Evolutionary conservation across 2,329 filamentous ascomycete species (phyloP).

Genomic region (Dactylellina haptotyla): DNA sequence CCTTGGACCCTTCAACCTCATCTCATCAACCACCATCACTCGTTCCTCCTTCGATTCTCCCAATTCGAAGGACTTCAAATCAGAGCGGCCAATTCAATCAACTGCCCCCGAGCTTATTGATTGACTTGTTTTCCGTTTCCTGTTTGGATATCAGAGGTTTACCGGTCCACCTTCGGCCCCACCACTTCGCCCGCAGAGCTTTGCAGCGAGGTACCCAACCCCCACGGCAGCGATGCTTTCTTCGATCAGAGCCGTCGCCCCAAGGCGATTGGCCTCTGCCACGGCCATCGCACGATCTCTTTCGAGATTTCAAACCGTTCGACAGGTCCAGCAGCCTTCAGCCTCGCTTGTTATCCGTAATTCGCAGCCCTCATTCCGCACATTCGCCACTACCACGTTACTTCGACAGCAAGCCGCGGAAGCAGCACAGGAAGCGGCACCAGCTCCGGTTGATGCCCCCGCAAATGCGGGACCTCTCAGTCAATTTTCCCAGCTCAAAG

Average conservation of each 20-base stretch:
- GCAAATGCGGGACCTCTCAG: neutral
- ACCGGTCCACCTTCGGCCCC: no score
- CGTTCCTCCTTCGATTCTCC: neutral
- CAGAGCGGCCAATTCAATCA: no score
- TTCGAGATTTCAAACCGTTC: neutral
- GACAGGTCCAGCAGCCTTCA: neutral
- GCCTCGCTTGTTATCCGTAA: constrained; percentile 11
- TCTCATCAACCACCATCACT: neutral
- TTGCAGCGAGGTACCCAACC: neutral
- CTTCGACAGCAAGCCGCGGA: constrained; percentile 30
- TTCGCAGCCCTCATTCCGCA: constrained; percentile 18
- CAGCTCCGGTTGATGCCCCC: neutral
- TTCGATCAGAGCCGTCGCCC: constrained; percentile 24
- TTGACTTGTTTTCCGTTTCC: neutral
- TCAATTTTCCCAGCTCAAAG: constrained; percentile 25
- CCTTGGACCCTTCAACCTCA: no score
- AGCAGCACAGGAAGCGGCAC: neutral
- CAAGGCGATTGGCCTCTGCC: constrained; percentile 26
- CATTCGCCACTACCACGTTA: constrained; percentile 31
- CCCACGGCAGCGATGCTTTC: constrained; percentile 44
- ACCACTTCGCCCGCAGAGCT: neutral
- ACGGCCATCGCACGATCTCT: constrained; percentile 20
- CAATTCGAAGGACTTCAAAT: neutral
- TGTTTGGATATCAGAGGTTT: no score
- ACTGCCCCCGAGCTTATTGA: neutral